phyloP scores from a whole-genome alignment of 2,329 filamentous ascomycete species.

The Talaromyces islandicus region DNA sequence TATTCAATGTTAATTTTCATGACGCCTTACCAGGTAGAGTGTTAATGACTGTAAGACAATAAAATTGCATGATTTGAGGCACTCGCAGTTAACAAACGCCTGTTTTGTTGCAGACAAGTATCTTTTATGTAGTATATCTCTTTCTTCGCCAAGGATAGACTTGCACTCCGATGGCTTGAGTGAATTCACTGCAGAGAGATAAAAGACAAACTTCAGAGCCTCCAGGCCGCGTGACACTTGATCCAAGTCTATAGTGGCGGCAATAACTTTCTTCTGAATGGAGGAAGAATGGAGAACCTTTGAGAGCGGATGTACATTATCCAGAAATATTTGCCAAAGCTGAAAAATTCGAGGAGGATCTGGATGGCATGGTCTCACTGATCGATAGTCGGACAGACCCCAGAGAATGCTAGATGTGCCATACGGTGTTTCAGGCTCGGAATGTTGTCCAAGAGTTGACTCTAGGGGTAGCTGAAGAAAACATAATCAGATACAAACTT shows the following conservation, averaged over 20 bases:
- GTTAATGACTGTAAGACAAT: background rate
- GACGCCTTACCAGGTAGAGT: background rate
- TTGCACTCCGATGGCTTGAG: background rate
- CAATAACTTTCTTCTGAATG: background rate
- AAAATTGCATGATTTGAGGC: background rate
- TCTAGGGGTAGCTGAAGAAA: background rate
- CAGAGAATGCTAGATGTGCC: background rate
- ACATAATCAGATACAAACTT: background rate
- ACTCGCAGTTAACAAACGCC: background rate
- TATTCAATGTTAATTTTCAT: too few relatives aligned
- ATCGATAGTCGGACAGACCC: background rate
- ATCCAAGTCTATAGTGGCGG: background rate
- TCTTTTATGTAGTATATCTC: background rate
- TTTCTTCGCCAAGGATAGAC: background rate
- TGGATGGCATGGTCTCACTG: background rate
- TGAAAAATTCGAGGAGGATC: background rate
- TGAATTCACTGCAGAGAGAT: background rate
- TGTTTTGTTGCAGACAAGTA: background rate
- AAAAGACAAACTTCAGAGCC: slow-evolving; percentile 1
- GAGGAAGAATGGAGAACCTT: background rate
- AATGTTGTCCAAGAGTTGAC: background rate
- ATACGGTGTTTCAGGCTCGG: background rate
- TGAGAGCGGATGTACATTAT: slow-evolving; percentile 1
- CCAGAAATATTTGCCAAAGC: slow-evolving; percentile 4
- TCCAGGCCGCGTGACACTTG: background rate